These are phyloP conservation scores for Phytophthora lateralis DNA, from an alignment of 352 stramenopile species.

Conservation along the genomic window DNA sequence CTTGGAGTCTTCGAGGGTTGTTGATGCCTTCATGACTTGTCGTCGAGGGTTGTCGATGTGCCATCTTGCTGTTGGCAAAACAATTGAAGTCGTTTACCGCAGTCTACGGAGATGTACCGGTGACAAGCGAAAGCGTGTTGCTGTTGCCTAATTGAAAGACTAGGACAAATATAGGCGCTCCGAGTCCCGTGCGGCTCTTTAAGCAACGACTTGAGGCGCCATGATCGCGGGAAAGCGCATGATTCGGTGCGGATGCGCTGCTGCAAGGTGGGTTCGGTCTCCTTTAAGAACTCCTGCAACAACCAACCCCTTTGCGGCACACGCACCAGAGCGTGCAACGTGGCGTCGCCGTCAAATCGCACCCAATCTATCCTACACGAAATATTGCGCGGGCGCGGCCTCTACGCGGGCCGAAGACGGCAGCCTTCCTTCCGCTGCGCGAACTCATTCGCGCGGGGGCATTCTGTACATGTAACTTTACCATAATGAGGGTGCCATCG, in stretches of 20 bases:
- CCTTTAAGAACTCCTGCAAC: too few relatives aligned
- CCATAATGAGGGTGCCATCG: neutral
- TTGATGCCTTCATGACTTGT: too few relatives aligned
- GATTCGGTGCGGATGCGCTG: neutral
- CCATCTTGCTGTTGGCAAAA: too few relatives aligned
- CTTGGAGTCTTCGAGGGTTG: too few relatives aligned
- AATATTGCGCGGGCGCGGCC: conserved; percentile 22
- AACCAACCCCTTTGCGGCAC: too few relatives aligned
- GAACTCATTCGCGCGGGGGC: neutral
- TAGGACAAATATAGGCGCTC: neutral
- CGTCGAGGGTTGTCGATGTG: too few relatives aligned
- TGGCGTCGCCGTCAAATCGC: conserved; percentile 23
- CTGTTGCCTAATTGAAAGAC: neutral
- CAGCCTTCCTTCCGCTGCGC: conserved; percentile 4
- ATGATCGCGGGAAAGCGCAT: neutral
- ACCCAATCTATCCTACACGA: conserved; percentile 17
- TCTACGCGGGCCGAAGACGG: conserved; percentile 14
- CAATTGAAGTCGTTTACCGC: too few relatives aligned
- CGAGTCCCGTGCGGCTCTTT: neutral
- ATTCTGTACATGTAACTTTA: too few relatives aligned
- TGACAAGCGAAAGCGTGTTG: too few relatives aligned
- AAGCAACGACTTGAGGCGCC: neutral
- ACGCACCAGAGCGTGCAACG: neutral
- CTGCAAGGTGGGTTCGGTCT: neutral
- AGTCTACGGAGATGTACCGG: too few relatives aligned